Evolutionary conservation across 495 filamentous ascomycete species (phyloP).

Genomic region (Tuber magnatum): DNA sequence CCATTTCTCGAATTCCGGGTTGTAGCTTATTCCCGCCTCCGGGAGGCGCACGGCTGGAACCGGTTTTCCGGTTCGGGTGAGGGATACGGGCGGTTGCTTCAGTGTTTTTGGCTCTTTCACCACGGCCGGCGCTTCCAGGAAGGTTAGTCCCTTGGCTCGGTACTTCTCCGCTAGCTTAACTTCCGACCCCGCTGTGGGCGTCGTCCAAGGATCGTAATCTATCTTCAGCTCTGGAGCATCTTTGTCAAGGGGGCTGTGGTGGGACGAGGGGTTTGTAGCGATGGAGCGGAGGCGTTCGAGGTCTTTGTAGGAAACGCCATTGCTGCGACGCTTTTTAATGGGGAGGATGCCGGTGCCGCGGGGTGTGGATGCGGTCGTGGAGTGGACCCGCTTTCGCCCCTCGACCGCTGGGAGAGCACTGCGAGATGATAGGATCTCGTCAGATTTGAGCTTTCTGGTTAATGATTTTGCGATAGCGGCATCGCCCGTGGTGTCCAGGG

Average conservation of each 20-base stretch:
- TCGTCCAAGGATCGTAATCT: conserved; percentile 72
- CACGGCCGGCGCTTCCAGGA: conserved; percentile 56
- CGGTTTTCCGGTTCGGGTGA: conserved; percentile 66
- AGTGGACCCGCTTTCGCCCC: conserved; percentile 61
- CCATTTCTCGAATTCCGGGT: conserved; percentile 80
- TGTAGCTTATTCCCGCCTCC: conserved; percentile 78
- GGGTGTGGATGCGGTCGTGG: conserved; percentile 40
- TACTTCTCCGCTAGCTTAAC: conserved; percentile 45
- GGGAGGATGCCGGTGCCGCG: conserved; percentile 58
- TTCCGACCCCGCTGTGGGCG: conserved; percentile 43
- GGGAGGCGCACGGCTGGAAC: conserved; percentile 74
- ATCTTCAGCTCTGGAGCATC: conserved; percentile 44
- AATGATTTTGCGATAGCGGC: conserved; percentile 54
- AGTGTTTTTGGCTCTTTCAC: conserved; percentile 69
- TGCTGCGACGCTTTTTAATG: conserved; percentile 62
- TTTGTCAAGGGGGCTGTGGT: background rate
- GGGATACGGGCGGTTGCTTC: conserved; percentile 65
- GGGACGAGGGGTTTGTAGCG: conserved; percentile 45
- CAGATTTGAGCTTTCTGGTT: conserved; percentile 65
- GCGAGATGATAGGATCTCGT: conserved; percentile 81
- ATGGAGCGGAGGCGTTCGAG: conserved; percentile 66
- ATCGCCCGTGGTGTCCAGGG: conserved; percentile 67
- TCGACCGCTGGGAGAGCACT: conserved; percentile 72
- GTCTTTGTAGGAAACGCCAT: conserved; percentile 75
- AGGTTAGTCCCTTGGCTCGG: conserved; percentile 47